Evolutionary conservation across 495 filamentous ascomycete species (phyloP), one percentile per base, ranked within the genome.

Genomic region (Viridothelium virens): DNA sequence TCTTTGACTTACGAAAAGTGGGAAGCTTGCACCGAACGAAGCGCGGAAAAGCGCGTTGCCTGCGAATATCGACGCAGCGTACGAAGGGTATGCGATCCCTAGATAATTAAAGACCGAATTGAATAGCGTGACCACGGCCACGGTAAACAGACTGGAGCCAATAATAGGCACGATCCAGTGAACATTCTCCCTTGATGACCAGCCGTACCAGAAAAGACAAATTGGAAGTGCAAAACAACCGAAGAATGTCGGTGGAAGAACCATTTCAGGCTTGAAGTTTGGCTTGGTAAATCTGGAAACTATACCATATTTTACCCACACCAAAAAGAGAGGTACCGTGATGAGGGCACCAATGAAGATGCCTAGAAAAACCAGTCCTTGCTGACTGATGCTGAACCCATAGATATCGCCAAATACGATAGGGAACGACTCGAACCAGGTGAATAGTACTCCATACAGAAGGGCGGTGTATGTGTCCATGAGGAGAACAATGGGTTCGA

Each of bases 91-190:
- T n/a, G 74, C 31, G 14, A 62, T 69, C 56, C 91, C 91, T n/a
- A 92, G 91, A 70, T 96, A 96, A 73, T 94, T 96, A 38, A 91
- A 85, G 1, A 89, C 84, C 33, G 68, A 48, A 38, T 31, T 41
- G 50, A 74, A 74, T 16, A 70, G 38, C 2, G 44, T 62, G 25
- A 74, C 39, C 25, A 72, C 18, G 10, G 70, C 74, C 18, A 67
- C 36, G 10, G 69, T 67, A 38, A 75, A 67, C 56, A 66, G 53
- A 37, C 11, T 31, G 33, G 56, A 53, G 7, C 59, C 70, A 11
- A 70, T 64, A 48, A 67, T 65, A 1, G 72, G 72, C 12, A 72
- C 63, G 12, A 76, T 74, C 69, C 67, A 76, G 63, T 74, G 74
- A 11, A 67, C 61, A 44, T 73, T 63, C 3, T 64, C 14, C 18